These are phyloP conservation scores for Eucalyptus caleyi DNA, from an alignment of 345 rosid genomes.

Conservation along the genomic window DNA sequence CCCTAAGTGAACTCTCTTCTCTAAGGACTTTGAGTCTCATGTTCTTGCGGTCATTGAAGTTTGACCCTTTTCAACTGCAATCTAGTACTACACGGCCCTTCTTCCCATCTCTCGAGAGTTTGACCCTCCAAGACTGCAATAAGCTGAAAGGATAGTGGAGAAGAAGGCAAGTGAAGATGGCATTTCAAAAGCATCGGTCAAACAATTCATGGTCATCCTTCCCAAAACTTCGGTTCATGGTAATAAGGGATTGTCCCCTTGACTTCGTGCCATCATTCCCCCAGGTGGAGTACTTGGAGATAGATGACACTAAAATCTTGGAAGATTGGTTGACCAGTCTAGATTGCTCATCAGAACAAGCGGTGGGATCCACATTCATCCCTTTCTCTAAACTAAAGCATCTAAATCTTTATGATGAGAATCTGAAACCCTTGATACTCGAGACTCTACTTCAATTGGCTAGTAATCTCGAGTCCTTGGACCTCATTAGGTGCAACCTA, in stretches of 20 bases:
- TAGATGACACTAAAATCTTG: accelerated
- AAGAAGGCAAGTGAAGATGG: neutral
- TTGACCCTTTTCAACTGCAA: no score
- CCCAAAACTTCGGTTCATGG: neutral
- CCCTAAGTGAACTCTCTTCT: neutral
- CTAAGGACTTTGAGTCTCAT: neutral
- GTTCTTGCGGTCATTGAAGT: accelerated
- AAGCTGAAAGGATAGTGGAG: neutral
- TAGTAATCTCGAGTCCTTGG: neutral
- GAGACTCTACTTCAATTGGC: neutral
- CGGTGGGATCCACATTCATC: neutral
- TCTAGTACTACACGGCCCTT: neutral
- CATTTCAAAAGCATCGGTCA: neutral
- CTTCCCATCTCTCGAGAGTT: neutral
- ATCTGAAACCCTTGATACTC: accelerated
- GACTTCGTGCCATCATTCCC: neutral
- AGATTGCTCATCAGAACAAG: neutral
- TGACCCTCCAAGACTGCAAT: accelerated
- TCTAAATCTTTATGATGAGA: accelerated
- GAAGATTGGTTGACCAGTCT: neutral
- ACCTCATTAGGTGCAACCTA: accelerated
- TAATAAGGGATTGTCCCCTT: accelerated
- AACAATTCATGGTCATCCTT: neutral
- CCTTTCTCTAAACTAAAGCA: neutral
- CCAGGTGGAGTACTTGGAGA: accelerated